Evolutionary conservation across 768 basidiomycete species (phyloP).

Genomic region (Rhodosporidiobolus sp.): DNA sequence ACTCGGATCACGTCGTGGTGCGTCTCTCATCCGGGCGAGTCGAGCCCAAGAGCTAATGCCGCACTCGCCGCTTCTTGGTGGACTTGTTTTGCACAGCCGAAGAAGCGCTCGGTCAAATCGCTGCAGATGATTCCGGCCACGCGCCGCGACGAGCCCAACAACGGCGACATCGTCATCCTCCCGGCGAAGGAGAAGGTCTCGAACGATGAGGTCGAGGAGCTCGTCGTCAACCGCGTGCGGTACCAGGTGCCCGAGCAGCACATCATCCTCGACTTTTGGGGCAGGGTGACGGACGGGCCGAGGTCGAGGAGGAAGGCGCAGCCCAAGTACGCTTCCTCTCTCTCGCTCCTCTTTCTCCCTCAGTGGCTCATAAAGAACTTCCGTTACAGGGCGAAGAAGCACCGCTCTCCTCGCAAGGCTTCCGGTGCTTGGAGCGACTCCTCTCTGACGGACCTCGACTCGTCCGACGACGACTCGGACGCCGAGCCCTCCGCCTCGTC

Average conservation of each 20-base stretch:
- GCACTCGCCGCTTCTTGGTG: not conserved
- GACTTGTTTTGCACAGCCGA: slow-evolving; percentile 9
- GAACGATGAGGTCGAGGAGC: slow-evolving; percentile 64
- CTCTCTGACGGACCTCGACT: slow-evolving; percentile 17
- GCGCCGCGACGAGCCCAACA: slow-evolving; percentile 72
- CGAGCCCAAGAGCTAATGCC: not conserved
- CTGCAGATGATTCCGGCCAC: slow-evolving; percentile 66
- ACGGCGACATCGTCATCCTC: slow-evolving; percentile 85
- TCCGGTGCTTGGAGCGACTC: slow-evolving; percentile 28
- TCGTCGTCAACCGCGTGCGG: slow-evolving; percentile 69
- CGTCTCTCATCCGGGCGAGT: not conserved
- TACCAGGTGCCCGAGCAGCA: slow-evolving; percentile 90
- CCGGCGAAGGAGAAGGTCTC: slow-evolving; percentile 58
- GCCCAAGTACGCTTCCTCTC: slow-evolving; percentile 14
- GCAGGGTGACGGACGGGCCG: slow-evolving; percentile 52
- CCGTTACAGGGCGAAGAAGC: not conserved
- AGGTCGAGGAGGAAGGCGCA: not conserved
- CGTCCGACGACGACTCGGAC: slow-evolving; percentile 23
- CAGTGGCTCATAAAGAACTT: not conserved
- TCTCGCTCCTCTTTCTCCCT: not conserved
- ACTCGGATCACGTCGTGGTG: slow-evolving; percentile 56
- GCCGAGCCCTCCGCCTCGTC: not conserved
- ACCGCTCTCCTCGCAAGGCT: slow-evolving; percentile 13
- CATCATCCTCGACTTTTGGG: slow-evolving; percentile 94
- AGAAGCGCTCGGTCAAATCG: slow-evolving; percentile 22